Evolutionary conservation across 495 filamentous ascomycete genomes (phyloP), one percentile per base, ranked within the genome.

Genomic region (Daldinia caldariorum): DNA sequence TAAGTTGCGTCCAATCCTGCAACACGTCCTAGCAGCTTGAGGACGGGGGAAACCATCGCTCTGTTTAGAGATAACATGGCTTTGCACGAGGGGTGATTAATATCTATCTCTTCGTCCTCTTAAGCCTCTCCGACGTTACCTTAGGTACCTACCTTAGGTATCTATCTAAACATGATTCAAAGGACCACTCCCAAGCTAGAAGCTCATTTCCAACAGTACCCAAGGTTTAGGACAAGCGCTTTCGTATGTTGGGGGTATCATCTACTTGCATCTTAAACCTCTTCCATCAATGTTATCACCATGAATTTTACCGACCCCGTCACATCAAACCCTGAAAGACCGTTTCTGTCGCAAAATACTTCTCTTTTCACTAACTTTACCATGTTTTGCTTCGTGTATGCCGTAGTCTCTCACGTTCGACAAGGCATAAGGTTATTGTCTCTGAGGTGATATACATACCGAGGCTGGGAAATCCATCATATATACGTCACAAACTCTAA

Each of bases 241-340:
- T 71, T 66, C 41, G 54, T 58, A 62, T 71, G 53, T n/a, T 34
- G 16, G 62, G 65, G 68, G 62, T 71, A 66, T 71, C 57, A 66
- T 62, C 34, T 66, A 55, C 43, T 66, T 54, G 53, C 57, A 29
- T 69, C 37, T 39, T 51, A 22, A 51, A 58, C 13, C 45, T 59
- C 43, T 39, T 41, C 35, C 26, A 66, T 7, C 54, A 59, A 34
- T 22, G 39, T 16, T 32, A 50, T 59, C 32, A 43, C 47, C 53
- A 38, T 63, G 29, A 43, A 22, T 53, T 51, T 54, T 32, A 47
- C 41, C 18, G 16, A 56, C 31, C 20, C 34, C n/a, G 16, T 37
- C 10, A 5, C 50, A 37, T 31, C 16, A 26, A 47, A 32, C 50
- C n/a, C 22, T n/a, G 12, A 22, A 32, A 16, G 6, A 18, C 9